Percentiles rank a stretch among this genome's conserved stretches.
phyloP scores from a whole-genome alignment of 2,329 filamentous ascomycete species.

The Colletotrichum spaethianum region DNA sequence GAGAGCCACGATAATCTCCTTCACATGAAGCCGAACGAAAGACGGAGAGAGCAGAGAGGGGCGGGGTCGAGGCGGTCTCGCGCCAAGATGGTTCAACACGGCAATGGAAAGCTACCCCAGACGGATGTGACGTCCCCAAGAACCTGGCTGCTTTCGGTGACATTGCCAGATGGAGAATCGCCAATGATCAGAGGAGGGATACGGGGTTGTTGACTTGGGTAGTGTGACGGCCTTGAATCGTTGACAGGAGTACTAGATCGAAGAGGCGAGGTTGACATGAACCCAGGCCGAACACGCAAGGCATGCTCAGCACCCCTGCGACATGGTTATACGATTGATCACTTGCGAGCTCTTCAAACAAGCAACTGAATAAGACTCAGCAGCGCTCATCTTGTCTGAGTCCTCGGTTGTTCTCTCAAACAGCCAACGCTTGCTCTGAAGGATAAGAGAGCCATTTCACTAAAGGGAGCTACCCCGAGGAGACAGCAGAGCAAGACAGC shows the following conservation, averaged over 20 bases:
- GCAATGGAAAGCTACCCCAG: conserved; percentile 21
- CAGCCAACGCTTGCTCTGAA: background rate
- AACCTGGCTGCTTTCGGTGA: conserved; percentile 20
- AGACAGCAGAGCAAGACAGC: background rate
- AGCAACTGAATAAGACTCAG: background rate
- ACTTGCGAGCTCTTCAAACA: background rate
- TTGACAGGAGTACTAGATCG: background rate
- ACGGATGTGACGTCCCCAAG: conserved; percentile 19
- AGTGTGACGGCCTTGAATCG: background rate
- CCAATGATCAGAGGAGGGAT: background rate
- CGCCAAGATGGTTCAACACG: conserved; percentile 21
- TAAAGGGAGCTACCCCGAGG: background rate
- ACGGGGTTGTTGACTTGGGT: background rate
- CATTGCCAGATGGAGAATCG: conserved; percentile 26
- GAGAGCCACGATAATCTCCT: background rate
- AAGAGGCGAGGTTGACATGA: background rate
- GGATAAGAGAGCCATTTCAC: background rate
- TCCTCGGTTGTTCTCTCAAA: background rate
- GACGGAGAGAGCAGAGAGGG: background rate
- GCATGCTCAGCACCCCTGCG: background rate
- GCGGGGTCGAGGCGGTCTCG: conserved; percentile 15
- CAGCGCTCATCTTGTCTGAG: background rate
- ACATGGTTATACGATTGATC: background rate
- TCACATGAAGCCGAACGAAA: conserved; percentile 34
- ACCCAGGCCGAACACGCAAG: background rate